Conservation (phyloP, 345 rosid species). For the Toxicodendron radicans region DNA sequence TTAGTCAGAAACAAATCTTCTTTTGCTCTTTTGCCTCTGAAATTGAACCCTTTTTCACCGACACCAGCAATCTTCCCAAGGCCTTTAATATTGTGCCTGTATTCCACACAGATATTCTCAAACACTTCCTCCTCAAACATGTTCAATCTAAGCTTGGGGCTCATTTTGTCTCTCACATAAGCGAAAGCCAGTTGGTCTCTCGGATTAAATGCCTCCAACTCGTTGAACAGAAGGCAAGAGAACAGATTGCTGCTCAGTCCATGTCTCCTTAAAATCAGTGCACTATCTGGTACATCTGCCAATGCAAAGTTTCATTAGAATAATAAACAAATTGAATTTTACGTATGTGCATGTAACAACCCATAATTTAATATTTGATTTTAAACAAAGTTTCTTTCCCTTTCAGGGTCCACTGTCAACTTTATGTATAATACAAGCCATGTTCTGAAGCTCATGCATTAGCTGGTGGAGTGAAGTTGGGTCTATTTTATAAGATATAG, state of each 20-base stretch:
- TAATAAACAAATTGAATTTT: neutral
- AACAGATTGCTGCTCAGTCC: constrained; percentile 56
- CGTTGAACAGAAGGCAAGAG: constrained; percentile 83
- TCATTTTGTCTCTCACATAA: constrained; percentile 62
- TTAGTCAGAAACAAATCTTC: constrained; percentile 31
- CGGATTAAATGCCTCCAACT: constrained; percentile 77
- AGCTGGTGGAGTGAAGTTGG: neutral
- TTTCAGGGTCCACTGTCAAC: neutral
- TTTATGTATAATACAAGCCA: neutral
- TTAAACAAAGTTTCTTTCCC: neutral
- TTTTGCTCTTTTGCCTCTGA: constrained; percentile 19
- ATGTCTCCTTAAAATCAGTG: constrained; percentile 68
- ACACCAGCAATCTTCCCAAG: constrained; percentile 13
- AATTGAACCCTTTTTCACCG: neutral
- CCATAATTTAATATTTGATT: neutral
- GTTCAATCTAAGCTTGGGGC: constrained; percentile 58
- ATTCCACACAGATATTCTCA: constrained; percentile 66
- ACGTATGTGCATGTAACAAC: neutral
- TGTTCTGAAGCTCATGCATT: neutral
- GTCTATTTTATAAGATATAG: neutral
- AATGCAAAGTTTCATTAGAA: neutral
- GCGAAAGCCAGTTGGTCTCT: constrained; percentile 86
- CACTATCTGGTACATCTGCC: constrained; percentile 85
- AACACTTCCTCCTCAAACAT: constrained; percentile 83
- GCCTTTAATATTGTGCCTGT: constrained; percentile 62